phyloP scores from a whole-genome alignment of 176 grass and related monocot genomes.

The Oryza rufipogon region DNA sequence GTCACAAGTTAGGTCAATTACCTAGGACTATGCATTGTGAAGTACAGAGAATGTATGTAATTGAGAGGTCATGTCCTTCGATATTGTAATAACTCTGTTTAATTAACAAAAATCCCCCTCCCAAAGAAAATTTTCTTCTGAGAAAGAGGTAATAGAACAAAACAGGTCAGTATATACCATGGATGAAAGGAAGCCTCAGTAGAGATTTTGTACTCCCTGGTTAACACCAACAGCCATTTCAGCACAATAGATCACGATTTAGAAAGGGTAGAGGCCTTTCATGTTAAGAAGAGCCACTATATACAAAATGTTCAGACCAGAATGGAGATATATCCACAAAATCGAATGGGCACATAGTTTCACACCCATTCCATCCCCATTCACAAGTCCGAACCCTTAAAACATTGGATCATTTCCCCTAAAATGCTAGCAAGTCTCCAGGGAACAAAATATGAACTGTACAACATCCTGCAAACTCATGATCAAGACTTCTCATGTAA shows the following conservation, averaged over 20 bases:
- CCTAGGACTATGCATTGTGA: neutral
- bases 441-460: neutral
- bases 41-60: neutral
- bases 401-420: neutral
- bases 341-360: constrained; percentile 32
- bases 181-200: neutral
- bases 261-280: neutral
- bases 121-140: neutral
- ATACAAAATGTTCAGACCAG: constrained; percentile 41
- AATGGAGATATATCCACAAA: constrained; percentile 47
- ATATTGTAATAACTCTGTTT: too few species aligned
- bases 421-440: neutral
- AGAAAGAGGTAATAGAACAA: neutral
- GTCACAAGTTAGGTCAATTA: neutral
- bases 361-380: constrained; percentile 44
- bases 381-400: constrained; percentile 13
- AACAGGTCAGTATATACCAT: neutral
- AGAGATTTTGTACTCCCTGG: neutral
- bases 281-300: neutral
- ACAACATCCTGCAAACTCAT: constrained; percentile 11
- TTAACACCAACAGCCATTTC: neutral
- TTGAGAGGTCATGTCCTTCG: too few species aligned
- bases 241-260: neutral
- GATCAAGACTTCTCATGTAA: constrained; percentile 43
- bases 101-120: too few species aligned